Evolutionary conservation across 2,329 filamentous ascomycete species (phyloP).

Genomic region (Epichloe festucae): DNA sequence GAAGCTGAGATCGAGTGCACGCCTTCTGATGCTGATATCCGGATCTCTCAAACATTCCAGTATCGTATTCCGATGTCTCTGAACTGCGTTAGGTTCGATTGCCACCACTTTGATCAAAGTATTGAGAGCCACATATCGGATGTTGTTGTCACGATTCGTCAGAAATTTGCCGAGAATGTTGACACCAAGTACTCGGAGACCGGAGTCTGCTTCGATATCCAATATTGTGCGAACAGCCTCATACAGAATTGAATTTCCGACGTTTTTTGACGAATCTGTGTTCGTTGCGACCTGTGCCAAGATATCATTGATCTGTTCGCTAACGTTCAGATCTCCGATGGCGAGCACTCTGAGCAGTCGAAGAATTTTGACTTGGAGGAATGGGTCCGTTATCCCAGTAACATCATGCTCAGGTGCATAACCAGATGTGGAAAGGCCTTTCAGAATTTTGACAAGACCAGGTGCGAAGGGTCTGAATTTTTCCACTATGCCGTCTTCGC

Average conservation of each 20-base stretch:
- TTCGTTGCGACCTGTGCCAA: constrained; percentile 95
- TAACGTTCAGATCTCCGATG: constrained; percentile 73
- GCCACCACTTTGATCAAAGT: constrained; percentile 97
- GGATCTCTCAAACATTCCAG: constrained; percentile 91
- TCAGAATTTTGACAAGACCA: constrained; percentile 76
- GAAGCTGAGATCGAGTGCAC: constrained; percentile 95
- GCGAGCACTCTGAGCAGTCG: constrained; percentile 75
- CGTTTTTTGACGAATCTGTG: constrained; percentile 95
- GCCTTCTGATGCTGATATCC: constrained; percentile 90
- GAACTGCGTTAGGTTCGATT: constrained; percentile 93
- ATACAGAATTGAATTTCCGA: constrained; percentile 95
- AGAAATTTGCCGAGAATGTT: constrained; percentile 98
- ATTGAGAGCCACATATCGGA: constrained; percentile 93
- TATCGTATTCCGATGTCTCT: constrained; percentile 94
- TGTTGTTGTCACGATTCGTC: constrained; percentile 98
- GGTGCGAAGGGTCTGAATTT: constrained; percentile 82
- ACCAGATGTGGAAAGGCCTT: constrained; percentile 83
- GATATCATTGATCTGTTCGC: constrained; percentile 97
- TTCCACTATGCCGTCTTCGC: constrained; percentile 80
- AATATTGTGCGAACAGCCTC: constrained; percentile 94
- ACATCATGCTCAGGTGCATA: constrained; percentile 98
- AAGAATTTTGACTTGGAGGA: constrained; percentile 93
- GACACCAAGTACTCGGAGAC: constrained; percentile 83
- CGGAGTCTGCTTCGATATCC: constrained; percentile 95
- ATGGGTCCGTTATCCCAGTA: constrained; percentile 93